Evolutionary conservation across 2,329 filamentous ascomycete genomes (phyloP), one percentile per base, ranked within the genome.

Genomic region (Xylaria sp.): DNA sequence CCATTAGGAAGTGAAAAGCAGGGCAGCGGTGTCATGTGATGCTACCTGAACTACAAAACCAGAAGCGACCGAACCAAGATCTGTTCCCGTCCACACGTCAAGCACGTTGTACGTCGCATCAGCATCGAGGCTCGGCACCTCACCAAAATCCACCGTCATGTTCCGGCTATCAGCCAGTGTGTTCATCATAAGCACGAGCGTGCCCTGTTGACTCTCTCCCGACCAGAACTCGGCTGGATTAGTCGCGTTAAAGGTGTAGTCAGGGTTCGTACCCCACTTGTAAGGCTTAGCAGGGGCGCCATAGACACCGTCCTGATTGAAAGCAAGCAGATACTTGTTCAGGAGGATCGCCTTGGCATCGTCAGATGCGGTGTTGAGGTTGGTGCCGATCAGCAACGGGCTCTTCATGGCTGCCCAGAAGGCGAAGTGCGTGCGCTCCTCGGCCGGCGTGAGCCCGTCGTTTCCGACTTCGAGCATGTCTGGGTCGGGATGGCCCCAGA

Each of bases 381-480:
- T 72, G 0, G 82, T 81, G 36, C 84, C 83, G 56, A 87, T 85
- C 30, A 87, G 79, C 23, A 87, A 71, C 0, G 84, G 84, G 5
- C 79, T 80, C 73, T 85, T 86, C 77, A 86, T 80, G 1, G 80
- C 79, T 0, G 82, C 83, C 85, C 85, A 87, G 4, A 86, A 73
- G 4, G 82, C 82, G 71, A 86, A 86, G 70, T 87, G 84, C 2
- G 82, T 81, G 20, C 83, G 77, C 36, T 81, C 81, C 76, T 87
- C 84, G 0, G 78, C 80, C 0, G 76, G 43, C 0, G 81, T 84
- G 52, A 86, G 74, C 25, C 82, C 76, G 0, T 80, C 82, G 71
- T 86, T 87, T 25, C 85, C 84, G 7, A 87, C 78, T 72, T 86
- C 83, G 8, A 82, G 79, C 80, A 86, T 85, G 61, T 86, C 84